Percentiles rank a stretch among this genome's conserved stretches.
phyloP scores from a whole-genome alignment of 208 protist species.

The Leishmania martiniquensis region DNA sequence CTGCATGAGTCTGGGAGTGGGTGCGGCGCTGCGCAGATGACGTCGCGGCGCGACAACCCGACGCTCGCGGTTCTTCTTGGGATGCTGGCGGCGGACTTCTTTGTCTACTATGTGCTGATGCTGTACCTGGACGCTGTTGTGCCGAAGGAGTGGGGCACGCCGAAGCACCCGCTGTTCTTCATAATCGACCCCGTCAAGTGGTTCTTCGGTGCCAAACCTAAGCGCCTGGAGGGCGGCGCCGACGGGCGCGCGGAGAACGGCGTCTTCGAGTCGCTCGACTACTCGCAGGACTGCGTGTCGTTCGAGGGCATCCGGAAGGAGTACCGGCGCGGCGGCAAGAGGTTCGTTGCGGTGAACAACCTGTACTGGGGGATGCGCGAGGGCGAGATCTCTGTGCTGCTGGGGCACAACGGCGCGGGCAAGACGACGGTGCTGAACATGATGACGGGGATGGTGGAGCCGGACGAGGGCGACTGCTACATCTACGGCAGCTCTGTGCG shows the following conservation, averaged over 20 bases:
- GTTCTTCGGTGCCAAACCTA: too few species aligned
- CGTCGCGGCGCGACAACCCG: constrained; percentile 22
- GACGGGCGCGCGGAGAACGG: not conserved
- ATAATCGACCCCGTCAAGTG: constrained; percentile 36
- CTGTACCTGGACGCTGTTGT: constrained; percentile 76
- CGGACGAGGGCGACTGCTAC: constrained; percentile 70
- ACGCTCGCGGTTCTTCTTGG: constrained; percentile 29
- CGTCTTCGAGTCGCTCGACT: constrained; percentile 31
- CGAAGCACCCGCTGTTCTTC: constrained; percentile 67
- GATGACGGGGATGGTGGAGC: constrained; percentile 75
- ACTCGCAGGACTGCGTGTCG: constrained; percentile 24
- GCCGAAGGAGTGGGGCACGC: constrained; percentile 58
- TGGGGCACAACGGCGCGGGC: constrained; percentile 81
- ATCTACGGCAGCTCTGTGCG: constrained; percentile 69
- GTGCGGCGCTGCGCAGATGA: constrained; percentile 35
- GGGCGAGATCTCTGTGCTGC: constrained; percentile 68
- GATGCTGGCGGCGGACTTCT: constrained; percentile 37
- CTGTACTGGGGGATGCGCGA: constrained; percentile 53
- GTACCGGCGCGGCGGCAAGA: constrained; percentile 44
- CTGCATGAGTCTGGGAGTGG: constrained; percentile 38
- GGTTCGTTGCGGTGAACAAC: constrained; percentile 69
- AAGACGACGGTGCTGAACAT: constrained; percentile 85
- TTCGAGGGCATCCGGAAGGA: constrained; percentile 51
- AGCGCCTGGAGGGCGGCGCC: not conserved
- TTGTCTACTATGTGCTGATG: constrained; percentile 57